A percentile compares a stretch with the other conserved stretches of the same genome.
Evolutionary conservation across 192 early-diverging fungal species (phyloP).

Genomic region (Coemansia sp.): DNA sequence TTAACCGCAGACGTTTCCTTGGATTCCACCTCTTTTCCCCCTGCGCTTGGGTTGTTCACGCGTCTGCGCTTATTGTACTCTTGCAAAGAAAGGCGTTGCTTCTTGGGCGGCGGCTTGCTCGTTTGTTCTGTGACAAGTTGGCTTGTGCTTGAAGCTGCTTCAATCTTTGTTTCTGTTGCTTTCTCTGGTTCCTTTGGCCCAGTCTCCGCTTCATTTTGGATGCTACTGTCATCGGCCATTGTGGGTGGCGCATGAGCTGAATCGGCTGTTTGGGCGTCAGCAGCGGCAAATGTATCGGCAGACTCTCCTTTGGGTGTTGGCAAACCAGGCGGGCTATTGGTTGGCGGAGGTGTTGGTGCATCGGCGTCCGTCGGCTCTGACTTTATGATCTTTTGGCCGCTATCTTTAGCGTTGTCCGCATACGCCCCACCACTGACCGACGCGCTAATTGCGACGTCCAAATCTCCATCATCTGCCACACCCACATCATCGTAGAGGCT

Average conservation of each 20-base stretch:
- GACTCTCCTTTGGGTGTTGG: neutral
- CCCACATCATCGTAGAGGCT: neutral
- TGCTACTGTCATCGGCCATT: neutral
- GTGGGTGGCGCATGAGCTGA: neutral
- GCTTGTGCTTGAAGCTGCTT: neutral
- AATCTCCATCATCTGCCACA: neutral
- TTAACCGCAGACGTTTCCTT: slow-evolving; percentile 7
- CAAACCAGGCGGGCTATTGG: slow-evolving; percentile 8
- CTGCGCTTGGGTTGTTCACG: slow-evolving; percentile 8
- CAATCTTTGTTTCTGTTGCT: neutral
- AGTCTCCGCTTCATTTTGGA: neutral
- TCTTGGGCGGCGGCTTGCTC: slow-evolving; percentile 23
- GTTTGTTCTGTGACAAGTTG: neutral
- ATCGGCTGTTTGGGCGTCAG: neutral
- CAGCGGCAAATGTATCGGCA: too few species aligned
- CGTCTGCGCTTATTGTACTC: slow-evolving; percentile 54
- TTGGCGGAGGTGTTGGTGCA: slow-evolving; percentile 40
- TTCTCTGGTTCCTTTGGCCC: slow-evolving; percentile 5
- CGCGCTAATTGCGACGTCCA: neutral
- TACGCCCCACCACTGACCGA: neutral
- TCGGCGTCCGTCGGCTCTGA: slow-evolving; percentile 43
- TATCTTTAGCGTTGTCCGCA: neutral
- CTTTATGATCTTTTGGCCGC: slow-evolving; percentile 15
- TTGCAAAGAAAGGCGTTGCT: slow-evolving; percentile 49
- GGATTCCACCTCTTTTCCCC: slow-evolving; percentile 15